Conservation (phyloP, 495 filamentous ascomycete genomes). For the Penicillium canariense region DNA sequence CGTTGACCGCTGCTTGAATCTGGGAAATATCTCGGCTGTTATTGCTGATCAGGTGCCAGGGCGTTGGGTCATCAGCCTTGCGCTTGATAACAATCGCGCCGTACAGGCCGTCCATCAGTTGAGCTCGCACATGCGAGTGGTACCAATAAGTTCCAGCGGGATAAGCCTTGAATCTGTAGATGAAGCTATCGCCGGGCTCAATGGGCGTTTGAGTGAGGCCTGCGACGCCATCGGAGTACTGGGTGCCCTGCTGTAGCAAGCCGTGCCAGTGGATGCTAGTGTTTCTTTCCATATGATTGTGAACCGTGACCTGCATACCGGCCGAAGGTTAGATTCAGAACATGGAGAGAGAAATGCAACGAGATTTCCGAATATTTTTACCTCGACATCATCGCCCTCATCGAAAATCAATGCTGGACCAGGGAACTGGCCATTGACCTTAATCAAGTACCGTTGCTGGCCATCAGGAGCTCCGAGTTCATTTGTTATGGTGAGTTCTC, state of each 20-base stretch:
- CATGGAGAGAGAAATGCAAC: too few species aligned
- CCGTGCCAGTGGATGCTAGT: constrained; percentile 46
- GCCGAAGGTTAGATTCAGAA: too few species aligned
- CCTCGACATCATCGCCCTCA: constrained; percentile 55
- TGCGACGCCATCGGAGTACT: constrained; percentile 44
- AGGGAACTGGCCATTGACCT: constrained; percentile 56
- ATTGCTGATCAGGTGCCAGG: neutral
- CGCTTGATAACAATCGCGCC: constrained; percentile 39
- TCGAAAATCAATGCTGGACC: constrained; percentile 52
- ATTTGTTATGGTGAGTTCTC: too few species aligned
- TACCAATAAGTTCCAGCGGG: constrained; percentile 51
- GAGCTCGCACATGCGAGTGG: constrained; percentile 39
- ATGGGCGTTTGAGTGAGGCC: constrained; percentile 38
- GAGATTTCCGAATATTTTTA: too few species aligned
- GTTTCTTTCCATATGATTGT: constrained; percentile 30
- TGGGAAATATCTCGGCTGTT: constrained; percentile 16
- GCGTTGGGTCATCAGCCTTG: neutral
- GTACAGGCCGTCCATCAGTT: constrained; percentile 44
- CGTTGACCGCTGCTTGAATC: constrained; percentile 32
- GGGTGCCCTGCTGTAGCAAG: constrained; percentile 18
- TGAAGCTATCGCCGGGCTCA: constrained; percentile 31
- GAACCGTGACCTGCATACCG: constrained; percentile 33
- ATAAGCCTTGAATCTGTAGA: constrained; percentile 37
- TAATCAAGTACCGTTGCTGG: constrained; percentile 36
- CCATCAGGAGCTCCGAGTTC: constrained; percentile 43